Percentiles rank a stretch among this genome's conserved stretches.
phyloP scores from a whole-genome alignment of 768 basidiomycete genomes.

The Dacryopinax primogenitus region DNA sequence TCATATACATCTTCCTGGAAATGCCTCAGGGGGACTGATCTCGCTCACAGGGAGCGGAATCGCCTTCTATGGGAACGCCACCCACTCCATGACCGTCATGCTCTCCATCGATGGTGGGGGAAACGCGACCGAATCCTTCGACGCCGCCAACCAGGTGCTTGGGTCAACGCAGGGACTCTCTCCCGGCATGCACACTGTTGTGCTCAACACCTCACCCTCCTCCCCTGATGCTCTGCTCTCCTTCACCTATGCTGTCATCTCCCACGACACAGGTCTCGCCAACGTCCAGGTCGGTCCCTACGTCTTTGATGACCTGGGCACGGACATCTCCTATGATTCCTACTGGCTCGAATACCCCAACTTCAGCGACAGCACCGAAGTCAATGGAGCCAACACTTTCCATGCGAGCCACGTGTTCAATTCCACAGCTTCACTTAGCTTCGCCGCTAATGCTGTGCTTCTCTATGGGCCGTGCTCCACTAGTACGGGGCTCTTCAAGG shows the following conservation, averaged over 20 bases:
- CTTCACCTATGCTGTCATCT: background rate
- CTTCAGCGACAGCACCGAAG: background rate
- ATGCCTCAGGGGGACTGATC: background rate
- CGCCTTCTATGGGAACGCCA: constrained; percentile 5
- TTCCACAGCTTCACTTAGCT: background rate
- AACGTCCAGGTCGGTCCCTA: background rate
- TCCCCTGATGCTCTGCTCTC: background rate
- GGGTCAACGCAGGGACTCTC: background rate
- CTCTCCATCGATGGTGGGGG: background rate
- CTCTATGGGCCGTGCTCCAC: constrained; percentile 3
- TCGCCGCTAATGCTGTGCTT: background rate
- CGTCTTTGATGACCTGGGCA: background rate
- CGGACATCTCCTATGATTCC: background rate
- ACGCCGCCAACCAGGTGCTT: background rate
- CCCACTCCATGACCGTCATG: background rate
- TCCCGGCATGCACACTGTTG: background rate
- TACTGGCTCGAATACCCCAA: background rate
- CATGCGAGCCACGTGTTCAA: background rate
- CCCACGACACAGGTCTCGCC: background rate
- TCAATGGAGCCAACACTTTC: background rate
- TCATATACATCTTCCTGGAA: background rate
- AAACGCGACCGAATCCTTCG: background rate
- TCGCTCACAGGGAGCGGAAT: background rate
- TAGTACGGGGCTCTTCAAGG: background rate
- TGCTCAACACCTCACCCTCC: background rate